Percentiles rank a stretch among this genome's conserved stretches.
Evolutionary conservation across 352 stramenopile genomes (phyloP).

Genomic region (Phytopythium aichiense): DNA sequence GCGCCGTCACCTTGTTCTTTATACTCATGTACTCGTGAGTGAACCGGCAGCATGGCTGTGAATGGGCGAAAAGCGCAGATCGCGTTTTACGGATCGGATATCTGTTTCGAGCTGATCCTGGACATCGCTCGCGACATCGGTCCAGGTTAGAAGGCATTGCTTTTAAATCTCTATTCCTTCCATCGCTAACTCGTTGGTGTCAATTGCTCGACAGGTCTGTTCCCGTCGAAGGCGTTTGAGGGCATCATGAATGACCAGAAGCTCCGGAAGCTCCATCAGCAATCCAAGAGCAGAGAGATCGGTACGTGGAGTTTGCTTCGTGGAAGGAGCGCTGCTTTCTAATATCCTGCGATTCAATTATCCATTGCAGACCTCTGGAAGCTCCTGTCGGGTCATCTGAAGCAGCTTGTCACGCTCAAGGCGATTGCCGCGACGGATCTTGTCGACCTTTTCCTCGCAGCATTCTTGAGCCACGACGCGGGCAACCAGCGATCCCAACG

Average conservation of each 20-base stretch:
- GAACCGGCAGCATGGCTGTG: constrained; percentile 47
- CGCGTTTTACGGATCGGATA: constrained; percentile 68
- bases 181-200: not conserved
- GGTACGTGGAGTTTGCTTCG: constrained; percentile 19
- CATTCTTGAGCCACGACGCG: constrained; percentile 53
- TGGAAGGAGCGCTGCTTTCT: not conserved
- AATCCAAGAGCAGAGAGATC: constrained; percentile 63
- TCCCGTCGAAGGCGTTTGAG: constrained; percentile 68
- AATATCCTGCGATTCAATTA: not conserved
- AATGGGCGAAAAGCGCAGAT: constrained; percentile 67
- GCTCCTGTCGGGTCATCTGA: constrained; percentile 47
- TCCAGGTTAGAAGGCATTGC: constrained; percentile 21
- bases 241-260: constrained; percentile 80
- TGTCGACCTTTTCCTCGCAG: constrained; percentile 42
- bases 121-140: constrained; percentile 59
- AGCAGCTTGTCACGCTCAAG: constrained; percentile 44
- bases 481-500: constrained; percentile 57
- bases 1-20: not conserved
- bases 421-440: constrained; percentile 29
- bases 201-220: constrained; percentile 36
- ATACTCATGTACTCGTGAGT: not conserved
- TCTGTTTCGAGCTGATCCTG: constrained; percentile 74
- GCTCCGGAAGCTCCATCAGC: constrained; percentile 71
- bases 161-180: too few relatives aligned
- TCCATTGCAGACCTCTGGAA: constrained; percentile 61